phyloP scores from a whole-genome alignment of 805 yeast species.

The Ogataea nakhonphanomensis region DNA sequence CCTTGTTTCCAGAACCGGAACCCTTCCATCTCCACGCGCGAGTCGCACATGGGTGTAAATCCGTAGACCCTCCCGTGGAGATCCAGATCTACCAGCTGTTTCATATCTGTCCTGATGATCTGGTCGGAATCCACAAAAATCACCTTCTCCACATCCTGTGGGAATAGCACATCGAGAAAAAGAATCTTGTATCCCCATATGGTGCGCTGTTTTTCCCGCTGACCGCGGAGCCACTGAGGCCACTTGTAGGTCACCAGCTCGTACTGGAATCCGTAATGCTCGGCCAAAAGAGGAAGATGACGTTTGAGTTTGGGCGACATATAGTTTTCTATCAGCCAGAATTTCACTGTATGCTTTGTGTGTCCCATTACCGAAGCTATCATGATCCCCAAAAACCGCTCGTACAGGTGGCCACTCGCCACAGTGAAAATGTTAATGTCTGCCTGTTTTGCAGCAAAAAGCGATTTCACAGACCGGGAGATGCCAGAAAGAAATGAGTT shows the following conservation, averaged over 20 bases:
- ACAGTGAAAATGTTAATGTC: conserved; percentile 77
- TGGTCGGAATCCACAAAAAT: conserved; percentile 88
- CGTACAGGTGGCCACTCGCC: conserved; percentile 80
- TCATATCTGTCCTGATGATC: conserved; percentile 70
- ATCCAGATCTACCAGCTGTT: conserved; percentile 64
- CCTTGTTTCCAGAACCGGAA: conserved; percentile 91
- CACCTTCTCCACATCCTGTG: conserved; percentile 67
- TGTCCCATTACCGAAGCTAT: conserved; percentile 68
- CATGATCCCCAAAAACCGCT: conserved; percentile 74
- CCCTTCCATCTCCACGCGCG: conserved; percentile 76
- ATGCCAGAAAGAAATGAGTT: not conserved
- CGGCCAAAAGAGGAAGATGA: conserved; percentile 58
- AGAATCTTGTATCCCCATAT: conserved; percentile 88
- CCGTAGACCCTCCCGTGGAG: conserved; percentile 83
- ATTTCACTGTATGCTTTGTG: conserved; percentile 63
- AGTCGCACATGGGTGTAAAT: conserved; percentile 83
- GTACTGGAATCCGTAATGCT: conserved; percentile 58
- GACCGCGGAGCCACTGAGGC: conserved; percentile 87
- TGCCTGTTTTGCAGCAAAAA: conserved; percentile 37
- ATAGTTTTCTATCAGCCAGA: conserved; percentile 84
- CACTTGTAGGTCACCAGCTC: conserved; percentile 83
- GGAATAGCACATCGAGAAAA: conserved; percentile 84
- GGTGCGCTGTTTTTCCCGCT: conserved; percentile 71
- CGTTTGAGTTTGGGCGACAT: conserved; percentile 66
- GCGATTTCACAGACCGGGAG: not conserved